Conservation (phyloP, 371 early-diverging fungal species). For the Amoeboaphelidium protococcarum region DNA sequence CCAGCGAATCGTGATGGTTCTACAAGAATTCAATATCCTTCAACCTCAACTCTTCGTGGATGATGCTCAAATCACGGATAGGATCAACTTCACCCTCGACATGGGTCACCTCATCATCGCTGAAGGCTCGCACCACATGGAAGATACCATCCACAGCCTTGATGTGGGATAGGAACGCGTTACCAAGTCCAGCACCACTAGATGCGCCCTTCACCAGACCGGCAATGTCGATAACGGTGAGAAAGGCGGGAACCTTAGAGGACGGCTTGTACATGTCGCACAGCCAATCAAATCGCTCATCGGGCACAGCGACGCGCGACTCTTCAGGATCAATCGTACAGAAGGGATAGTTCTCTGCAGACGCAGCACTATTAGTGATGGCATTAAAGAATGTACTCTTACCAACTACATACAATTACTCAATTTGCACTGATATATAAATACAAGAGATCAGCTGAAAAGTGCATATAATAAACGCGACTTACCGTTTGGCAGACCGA, state of each 20-base stretch:
- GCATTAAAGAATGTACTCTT: constrained; percentile 95
- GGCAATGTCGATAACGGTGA: constrained; percentile 96
- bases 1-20: constrained; percentile 27
- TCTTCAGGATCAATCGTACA: constrained; percentile 61
- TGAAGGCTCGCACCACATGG: constrained; percentile 88
- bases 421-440: too few relatives aligned
- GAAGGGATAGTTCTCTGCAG: constrained; percentile 50
- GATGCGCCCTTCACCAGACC: constrained; percentile 91
- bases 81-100: constrained; percentile 92
- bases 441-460: too few relatives aligned
- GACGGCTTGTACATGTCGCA: constrained; percentile 42
- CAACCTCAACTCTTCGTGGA: constrained; percentile 79
- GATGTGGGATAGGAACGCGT: constrained; percentile 91
- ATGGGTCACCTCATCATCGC: constrained; percentile 71
- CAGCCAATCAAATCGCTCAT: constrained; percentile 73
- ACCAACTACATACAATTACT: constrained; percentile 7
- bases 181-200: constrained; percentile 48
- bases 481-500: constrained; percentile 79
- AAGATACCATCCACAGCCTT: constrained; percentile 93
- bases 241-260: constrained; percentile 17
- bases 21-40: constrained; percentile 77
- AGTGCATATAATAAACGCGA: too few relatives aligned
- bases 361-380: constrained; percentile 60
- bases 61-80: constrained; percentile 77
- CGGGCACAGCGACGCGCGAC: constrained; percentile 77